phyloP scores from a whole-genome alignment of 176 grass and related monocot genomes.

The Bonia amplexicaulis region DNA sequence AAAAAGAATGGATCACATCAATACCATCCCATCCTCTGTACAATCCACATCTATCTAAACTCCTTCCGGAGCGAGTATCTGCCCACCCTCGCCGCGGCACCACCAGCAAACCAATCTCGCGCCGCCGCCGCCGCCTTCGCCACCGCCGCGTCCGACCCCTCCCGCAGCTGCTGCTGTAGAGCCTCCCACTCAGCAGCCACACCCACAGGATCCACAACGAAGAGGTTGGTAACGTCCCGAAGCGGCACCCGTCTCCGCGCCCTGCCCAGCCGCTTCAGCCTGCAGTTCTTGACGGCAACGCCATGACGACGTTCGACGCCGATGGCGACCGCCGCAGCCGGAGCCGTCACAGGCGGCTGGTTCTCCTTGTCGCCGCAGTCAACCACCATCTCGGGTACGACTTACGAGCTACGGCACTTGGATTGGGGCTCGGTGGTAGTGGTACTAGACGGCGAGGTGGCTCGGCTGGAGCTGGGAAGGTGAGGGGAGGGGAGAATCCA shows the following conservation, averaged over 20 bases:
- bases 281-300: constrained; percentile 12
- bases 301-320: neutral
- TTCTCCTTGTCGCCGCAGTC: constrained; percentile 28
- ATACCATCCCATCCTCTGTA: neutral
- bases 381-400: constrained; percentile 4
- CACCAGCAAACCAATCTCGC: neutral
- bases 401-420: neutral
- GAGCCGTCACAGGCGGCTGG: neutral
- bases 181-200: neutral
- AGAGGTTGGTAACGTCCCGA: constrained; percentile 45
- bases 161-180: neutral
- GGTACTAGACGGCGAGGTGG: neutral
- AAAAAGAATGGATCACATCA: neutral
- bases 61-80: constrained; percentile 36
- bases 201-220: neutral
- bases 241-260: constrained; percentile 22
- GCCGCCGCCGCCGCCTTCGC: neutral
- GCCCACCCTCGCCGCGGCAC: neutral
- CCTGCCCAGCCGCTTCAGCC: constrained; percentile 24
- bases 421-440: neutral
- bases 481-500: neutral
- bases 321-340: neutral
- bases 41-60: constrained; percentile 25
- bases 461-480: neutral
- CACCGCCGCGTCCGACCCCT: neutral